Conservation (phyloP, 2,329 filamentous ascomycete genomes). For the Sporothrix globosa region DNA sequence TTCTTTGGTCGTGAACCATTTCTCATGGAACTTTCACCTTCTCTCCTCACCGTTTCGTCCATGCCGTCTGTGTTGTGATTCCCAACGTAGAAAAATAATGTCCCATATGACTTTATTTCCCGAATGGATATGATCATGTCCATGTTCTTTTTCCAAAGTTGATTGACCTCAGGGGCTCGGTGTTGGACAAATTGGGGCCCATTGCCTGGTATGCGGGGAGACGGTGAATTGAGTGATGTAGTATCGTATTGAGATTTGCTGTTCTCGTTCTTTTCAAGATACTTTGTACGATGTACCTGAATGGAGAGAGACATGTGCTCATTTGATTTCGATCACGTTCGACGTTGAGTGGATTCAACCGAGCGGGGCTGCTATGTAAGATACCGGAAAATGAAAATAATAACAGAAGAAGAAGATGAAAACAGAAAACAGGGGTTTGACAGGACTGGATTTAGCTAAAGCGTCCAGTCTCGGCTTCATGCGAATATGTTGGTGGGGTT, state of each 20-base stretch:
- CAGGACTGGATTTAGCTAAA: background rate
- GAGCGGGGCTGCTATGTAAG: background rate
- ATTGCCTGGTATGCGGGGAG: background rate
- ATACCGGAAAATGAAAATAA: background rate
- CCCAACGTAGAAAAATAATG: background rate
- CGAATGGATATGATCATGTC: background rate
- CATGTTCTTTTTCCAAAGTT: background rate
- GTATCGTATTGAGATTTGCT: background rate
- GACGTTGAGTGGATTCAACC: slow-evolving; percentile 2
- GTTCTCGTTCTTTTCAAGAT: background rate
- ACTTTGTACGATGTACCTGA: background rate
- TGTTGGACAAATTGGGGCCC: background rate
- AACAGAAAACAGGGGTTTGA: slow-evolving; percentile 1
- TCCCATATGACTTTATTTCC: slow-evolving; percentile 11
- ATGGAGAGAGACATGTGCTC: background rate
- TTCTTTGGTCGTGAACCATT: background rate
- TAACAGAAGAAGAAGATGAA: background rate
- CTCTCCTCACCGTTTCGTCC: slow-evolving; percentile 2
- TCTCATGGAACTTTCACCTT: background rate
- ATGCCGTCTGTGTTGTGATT: background rate
- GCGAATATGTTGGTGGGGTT: background rate
- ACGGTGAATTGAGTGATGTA: background rate
- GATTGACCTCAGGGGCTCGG: background rate
- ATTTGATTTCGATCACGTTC: background rate
- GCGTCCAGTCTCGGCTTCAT: background rate